phyloP scores from a whole-genome alignment of 2,329 filamentous ascomycete species.

The Exophiala phaeomuriformis region DNA sequence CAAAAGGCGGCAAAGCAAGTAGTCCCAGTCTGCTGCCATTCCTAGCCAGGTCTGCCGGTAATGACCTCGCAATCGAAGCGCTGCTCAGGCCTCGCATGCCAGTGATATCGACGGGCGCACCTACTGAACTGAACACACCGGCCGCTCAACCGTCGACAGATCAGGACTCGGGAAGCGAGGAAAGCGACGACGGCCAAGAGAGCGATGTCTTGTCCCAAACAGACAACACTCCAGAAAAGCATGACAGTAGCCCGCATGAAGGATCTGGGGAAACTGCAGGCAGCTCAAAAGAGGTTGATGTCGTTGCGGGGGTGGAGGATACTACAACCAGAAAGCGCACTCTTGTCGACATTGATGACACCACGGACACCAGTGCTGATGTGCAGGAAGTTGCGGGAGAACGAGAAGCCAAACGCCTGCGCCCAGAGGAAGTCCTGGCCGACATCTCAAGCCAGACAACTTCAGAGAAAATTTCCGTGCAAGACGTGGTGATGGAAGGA shows the following conservation, averaged over 20 bases:
- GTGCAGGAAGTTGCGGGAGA: slow-evolving; percentile 40
- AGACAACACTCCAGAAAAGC: slow-evolving; percentile 42
- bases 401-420: slow-evolving; percentile 25
- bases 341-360: not conserved
- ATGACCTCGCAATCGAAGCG: slow-evolving; percentile 54
- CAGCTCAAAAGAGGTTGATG: not conserved
- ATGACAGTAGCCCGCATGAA: slow-evolving; percentile 35
- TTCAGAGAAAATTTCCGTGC: not conserved
- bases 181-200: slow-evolving; percentile 4
- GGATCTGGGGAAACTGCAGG: slow-evolving; percentile 36
- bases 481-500: not conserved
- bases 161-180: not conserved
- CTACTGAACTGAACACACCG: not conserved
- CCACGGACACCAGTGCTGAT: slow-evolving; percentile 40
- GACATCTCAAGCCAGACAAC: not conserved
- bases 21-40: slow-evolving; percentile 74
- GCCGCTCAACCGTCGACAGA: not conserved
- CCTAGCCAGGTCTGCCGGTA: slow-evolving; percentile 57
- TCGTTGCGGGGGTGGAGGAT: not conserved
- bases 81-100: slow-evolving; percentile 52
- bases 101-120: slow-evolving; percentile 29
- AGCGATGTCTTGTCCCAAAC: slow-evolving; percentile 37
- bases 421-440: not conserved
- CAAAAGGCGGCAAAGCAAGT: slow-evolving; percentile 54
- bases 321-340: not conserved